A percentile compares a stretch with the other conserved stretches of the same genome.
Evolutionary conservation across 148 eudicot genomes (phyloP).

Genomic region (Silene latifolia): DNA sequence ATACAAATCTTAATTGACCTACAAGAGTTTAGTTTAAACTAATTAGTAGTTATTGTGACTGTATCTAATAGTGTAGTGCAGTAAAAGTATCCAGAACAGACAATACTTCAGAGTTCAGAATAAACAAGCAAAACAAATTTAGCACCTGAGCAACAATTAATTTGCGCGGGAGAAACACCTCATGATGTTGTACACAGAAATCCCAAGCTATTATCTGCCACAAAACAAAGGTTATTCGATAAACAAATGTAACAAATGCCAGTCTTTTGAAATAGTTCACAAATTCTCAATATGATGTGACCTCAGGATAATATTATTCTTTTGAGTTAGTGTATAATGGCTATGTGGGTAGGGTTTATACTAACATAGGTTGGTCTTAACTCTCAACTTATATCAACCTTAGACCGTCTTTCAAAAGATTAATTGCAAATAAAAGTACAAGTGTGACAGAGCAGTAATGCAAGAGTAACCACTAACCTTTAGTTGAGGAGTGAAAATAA

Average conservation of each 20-base stretch:
- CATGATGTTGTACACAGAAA: conserved; percentile 54
- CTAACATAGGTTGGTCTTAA: no score
- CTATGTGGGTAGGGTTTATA: no score
- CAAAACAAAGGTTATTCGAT: not conserved
- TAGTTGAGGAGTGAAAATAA: conserved; percentile 44
- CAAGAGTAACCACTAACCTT: conserved; percentile 38
- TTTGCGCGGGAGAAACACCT: conserved; percentile 44
- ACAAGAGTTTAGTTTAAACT: no score
- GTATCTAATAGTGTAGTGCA: not conserved
- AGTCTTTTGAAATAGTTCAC: not conserved
- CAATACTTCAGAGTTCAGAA: not conserved
- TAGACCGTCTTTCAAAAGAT: no score
- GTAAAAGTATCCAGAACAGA: not conserved
- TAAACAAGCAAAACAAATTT: not conserved
- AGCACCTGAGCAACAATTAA: conserved; percentile 56
- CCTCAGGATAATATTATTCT: no score
- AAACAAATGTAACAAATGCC: not conserved
- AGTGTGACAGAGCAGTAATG: not conserved
- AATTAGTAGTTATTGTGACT: not conserved
- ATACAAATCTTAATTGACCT: conserved; percentile 4
- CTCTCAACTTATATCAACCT: no score
- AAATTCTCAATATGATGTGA: no score
- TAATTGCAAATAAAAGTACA: not conserved
- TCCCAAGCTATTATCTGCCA: conserved; percentile 64
- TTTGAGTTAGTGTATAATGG: no score